Base-by-base conservation (phyloP, 2,329 filamentous ascomycete species). In the Diplodia intermedia region DNA sequence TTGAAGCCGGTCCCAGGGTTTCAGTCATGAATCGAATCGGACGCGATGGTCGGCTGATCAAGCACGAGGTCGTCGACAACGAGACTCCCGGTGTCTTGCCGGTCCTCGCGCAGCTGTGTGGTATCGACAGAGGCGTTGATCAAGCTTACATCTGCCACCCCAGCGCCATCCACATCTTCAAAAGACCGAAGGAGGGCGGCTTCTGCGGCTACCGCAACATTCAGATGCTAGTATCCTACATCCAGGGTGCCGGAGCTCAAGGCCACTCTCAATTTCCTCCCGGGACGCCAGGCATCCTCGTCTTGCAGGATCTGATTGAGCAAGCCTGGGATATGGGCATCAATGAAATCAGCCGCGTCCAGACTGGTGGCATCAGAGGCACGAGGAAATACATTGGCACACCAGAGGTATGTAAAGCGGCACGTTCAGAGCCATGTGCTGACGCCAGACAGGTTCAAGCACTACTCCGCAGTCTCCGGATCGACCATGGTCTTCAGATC, bases 131-230 rank as follows among this genome's bases (percentile, higher is more conserved):
- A 8, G 81, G 82, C 4, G 91, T 92, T 1, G 82, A 86, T 65
- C 87, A 87, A 71, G 91, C 92, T 6, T 97, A 93, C 73, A 82
- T 97, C 40, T 97, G 94, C 77, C 89, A 93, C 73, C 86, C 90
- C 1, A 83, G 84, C 57, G 90, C 93, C 0, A 85, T 89, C 60
- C 94, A 97, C 74, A 85, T 98, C 31, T 92, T 91, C 63, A 97
- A 97, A 74, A 84, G 76, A 0, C 76, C 96, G 65, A 86, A 85
- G n/a, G 94, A 97, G 81, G 93, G 93, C 26, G 91, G 93, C 6
- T 98, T 98, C 77, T 98, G 94, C 76, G 94, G 94, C 3, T 98
- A 97, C 77, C 87, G 94, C 50, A 98, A 97, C 75, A 96, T 97
- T 38, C 95, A 98, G 77, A 96, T 96, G 89, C 79, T 97, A 72